Evolutionary conservation across 306 rosid species (phyloP).

Genomic region (Vachellia pachyceras): DNA sequence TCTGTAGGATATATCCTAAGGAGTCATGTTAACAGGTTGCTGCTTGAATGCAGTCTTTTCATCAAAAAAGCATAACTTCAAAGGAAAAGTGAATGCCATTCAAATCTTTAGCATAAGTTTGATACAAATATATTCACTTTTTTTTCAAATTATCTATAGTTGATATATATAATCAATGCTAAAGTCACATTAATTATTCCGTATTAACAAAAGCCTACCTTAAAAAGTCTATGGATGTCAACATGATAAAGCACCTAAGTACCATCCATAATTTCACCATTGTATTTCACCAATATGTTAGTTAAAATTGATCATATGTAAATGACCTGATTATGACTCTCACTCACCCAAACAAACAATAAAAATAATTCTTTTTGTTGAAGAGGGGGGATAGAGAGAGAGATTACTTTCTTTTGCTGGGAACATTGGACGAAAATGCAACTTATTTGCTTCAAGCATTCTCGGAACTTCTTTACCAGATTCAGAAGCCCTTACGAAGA

Average conservation of each 20-base stretch:
- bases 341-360: background rate
- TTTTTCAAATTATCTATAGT: background rate
- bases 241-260: constrained; percentile 3
- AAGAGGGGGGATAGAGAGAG: background rate
- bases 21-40: background rate
- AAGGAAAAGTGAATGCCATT: background rate
- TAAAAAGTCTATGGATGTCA: constrained; percentile 3
- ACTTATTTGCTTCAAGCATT: too few species aligned
- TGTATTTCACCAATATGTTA: background rate
- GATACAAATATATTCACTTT: background rate
- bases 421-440: too few species aligned
- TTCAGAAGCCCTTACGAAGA: too few species aligned
- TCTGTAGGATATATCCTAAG: constrained; percentile 25
- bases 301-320: constrained; percentile 7
- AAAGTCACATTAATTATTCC: background rate
- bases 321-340: constrained; percentile 1
- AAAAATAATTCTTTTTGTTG: too few species aligned
- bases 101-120: background rate
- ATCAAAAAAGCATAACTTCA: background rate
- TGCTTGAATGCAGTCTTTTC: background rate
- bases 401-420: too few species aligned
- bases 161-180: background rate
- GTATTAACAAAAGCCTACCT: constrained; percentile 2
- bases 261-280: constrained; percentile 16
- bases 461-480: too few species aligned